A percentile compares a stretch with the other conserved stretches of the same genome.
Evolutionary conservation across 495 filamentous ascomycete species (phyloP).

Genomic region (Podospora sp.): DNA sequence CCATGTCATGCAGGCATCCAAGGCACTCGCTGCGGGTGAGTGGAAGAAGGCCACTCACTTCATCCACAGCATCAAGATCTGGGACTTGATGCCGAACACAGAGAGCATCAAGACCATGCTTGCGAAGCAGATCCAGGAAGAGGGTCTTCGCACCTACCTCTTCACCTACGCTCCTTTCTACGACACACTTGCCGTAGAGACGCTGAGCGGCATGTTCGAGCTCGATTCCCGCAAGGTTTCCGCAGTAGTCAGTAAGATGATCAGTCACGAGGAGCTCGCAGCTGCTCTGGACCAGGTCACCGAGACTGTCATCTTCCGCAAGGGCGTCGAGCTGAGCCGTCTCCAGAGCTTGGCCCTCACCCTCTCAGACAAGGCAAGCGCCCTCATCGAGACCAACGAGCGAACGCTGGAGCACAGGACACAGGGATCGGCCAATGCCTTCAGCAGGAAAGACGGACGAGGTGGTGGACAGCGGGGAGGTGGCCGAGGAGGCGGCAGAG

Average conservation of each 20-base stretch:
- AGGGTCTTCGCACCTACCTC: conserved; percentile 95
- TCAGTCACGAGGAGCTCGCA: conserved; percentile 95
- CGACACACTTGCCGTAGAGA: conserved; percentile 86
- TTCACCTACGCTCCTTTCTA: conserved; percentile 99
- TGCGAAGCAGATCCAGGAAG: conserved; percentile 95
- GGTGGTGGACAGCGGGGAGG: conserved; percentile 73
- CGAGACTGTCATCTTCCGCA: conserved; percentile 96
- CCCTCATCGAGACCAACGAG: conserved; percentile 95
- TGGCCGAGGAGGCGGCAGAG: conserved; percentile 66
- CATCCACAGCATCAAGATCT: conserved; percentile 97
- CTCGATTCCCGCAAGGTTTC: conserved; percentile 84
- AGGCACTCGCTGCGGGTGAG: conserved; percentile 92
- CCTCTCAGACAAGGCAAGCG: conserved; percentile 91
- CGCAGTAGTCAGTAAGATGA: conserved; percentile 98
- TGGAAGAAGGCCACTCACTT: conserved; percentile 96
- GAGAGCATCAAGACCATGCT: conserved; percentile 96
- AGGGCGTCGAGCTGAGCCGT: conserved; percentile 95
- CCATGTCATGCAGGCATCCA: conserved; percentile 98
- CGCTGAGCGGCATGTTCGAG: conserved; percentile 93
- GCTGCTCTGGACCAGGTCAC: conserved; percentile 98
- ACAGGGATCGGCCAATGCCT: conserved; percentile 91
- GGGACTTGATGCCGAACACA: conserved; percentile 91
- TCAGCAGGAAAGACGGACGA: conserved; percentile 82
- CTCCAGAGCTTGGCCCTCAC: conserved; percentile 94
- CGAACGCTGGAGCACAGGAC: conserved; percentile 95